Base-by-base conservation (phyloP, 805 yeast genomes). In the Isabelozyma rhagii region DNA sequence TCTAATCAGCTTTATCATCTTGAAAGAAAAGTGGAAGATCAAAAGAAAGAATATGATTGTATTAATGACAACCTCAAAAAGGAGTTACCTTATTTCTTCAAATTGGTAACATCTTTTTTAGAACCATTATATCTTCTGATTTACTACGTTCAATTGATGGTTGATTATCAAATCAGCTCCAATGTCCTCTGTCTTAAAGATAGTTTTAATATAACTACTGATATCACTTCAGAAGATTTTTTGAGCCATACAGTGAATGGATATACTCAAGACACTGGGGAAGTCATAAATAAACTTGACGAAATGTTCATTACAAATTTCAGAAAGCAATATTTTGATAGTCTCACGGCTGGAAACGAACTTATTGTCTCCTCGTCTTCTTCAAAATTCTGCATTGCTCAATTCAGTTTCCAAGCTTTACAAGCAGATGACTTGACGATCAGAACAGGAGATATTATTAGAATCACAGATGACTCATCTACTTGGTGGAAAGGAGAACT, bases 21-120 rank as follows among this genome's bases (percentile, higher is more conserved):
- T 55, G 52, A 68, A 54, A 49, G 66, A 50, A 58, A 74, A 57
- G 38, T 67, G 21, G 63, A 57, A 4, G 62, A 48, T 1, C 47
- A 46, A 13, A 61, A 60, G 39, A 48, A 39, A 1, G 53, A 53
- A 45, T 79, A 74, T 55, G 72, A 74, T 2, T 44, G 51, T 9
- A 52, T 71, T 36, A 78, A 80, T 56, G 52, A 57, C 4, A 46
- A 54, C 3, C 63, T 82, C 51, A 78, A 79, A 49, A 50, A 49
- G 29, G 86, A 81, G 41, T 56, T 83, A 1, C 84, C 85, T 0
- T 45, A 51, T 3, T 75, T 80, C 44, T 67, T 75, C 48, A 49
- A 61, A 6, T 58, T 75, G 9, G 60, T 74, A 0, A 50, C 62
- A 3, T 44, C 55, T 11, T 57, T 75, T 21, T 56, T 73, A 39